Percentiles rank a stretch among this genome's conserved stretches.
phyloP scores from a whole-genome alignment of 768 basidiomycete genomes.

The Trametes punicea region DNA sequence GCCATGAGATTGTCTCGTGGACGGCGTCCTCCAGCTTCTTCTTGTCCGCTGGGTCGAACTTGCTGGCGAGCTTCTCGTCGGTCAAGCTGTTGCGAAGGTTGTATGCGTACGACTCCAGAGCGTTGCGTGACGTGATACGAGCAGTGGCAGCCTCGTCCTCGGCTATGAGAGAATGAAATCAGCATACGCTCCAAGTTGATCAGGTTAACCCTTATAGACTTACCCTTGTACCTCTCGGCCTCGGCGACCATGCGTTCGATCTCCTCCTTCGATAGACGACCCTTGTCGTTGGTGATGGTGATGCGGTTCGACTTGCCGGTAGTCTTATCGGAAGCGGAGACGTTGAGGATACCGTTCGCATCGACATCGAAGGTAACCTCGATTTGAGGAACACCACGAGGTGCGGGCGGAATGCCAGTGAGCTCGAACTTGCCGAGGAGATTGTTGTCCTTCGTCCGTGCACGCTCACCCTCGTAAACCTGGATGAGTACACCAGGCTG shows the following conservation, averaged over 20 bases:
- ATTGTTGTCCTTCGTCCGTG: conserved; percentile 98
- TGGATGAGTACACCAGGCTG: conserved; percentile 98
- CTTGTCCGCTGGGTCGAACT: conserved; percentile 87
- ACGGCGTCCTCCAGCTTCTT: conserved; percentile 75
- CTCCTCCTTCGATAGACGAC: conserved; percentile 94
- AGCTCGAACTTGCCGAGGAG: conserved; percentile 98
- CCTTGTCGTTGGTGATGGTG: conserved; percentile 96
- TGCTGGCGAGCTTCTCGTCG: conserved; percentile 83
- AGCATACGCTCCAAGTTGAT: conserved; percentile 3
- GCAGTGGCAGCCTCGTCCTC: conserved; percentile 86
- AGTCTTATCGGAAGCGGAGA: conserved; percentile 93
- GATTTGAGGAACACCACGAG: conserved; percentile 96
- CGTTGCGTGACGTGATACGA: conserved; percentile 86
- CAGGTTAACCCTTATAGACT: conserved; percentile 23
- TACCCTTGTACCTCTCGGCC: conserved; percentile 89
- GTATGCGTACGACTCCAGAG: conserved; percentile 91
- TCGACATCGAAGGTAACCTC: conserved; percentile 99
- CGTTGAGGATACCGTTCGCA: conserved; percentile 94
- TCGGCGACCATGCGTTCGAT: conserved; percentile 97
- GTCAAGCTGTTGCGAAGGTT: conserved; percentile 87
- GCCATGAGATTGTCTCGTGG: conserved; percentile 81
- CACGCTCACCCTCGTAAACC: conserved; percentile 97
- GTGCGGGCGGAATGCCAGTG: conserved; percentile 92
- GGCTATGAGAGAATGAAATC: conserved; percentile 37
- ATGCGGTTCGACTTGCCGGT: conserved; percentile 95